Base-by-base conservation (phyloP, 768 basidiomycete species). In the Hericium alpestre region DNA sequence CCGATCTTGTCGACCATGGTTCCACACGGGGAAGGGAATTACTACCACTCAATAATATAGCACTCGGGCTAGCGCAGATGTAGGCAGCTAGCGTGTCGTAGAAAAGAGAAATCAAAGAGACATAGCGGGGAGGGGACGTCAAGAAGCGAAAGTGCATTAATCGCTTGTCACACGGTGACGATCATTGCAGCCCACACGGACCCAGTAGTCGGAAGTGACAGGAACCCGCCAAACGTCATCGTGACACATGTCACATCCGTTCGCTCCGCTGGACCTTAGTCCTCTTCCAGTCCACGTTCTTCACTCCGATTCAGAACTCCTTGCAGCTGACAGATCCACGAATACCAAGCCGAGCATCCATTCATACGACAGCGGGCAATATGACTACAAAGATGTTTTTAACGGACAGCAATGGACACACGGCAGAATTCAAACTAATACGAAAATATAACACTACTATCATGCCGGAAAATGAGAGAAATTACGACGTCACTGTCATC, bases 401-500 rank as follows among this genome's bases (percentile, higher is more conserved):
- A 46, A 46, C 43, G n/a, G 41, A 18, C 38, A 61, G 47, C 52
- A 53, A 53, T 54, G 56, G 53, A 59, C 55, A 59, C 41, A 51
- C 22, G 50, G 38, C 43, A 59, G 25, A 50, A 59, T 37, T 18
- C 25, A 38, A 38, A 40, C 15, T 56, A 49, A 32, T 46, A 20
- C 41, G 39, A 40, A 51, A n/a, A 47, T 9, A 38, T 13, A 22
- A 41, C 43, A 46, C 43, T 46, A 46, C 43, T 46, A 46, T 46
- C 43, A 46, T 46, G n/a, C n/a, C 15, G 43, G 20, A 7, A 46
- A n/a, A 32, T 9, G 43, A 46, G 20, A 46, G 43, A 46, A 46
- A 32, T 69, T 64, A 69, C 40, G 76, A 76, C 5, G 74, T 76
- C 74, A 76, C 74, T 76, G 59, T 9, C 46, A 52, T 49, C 10